Base-by-base conservation (phyloP, 495 filamentous ascomycete species). In the Letharia columbiana region DNA sequence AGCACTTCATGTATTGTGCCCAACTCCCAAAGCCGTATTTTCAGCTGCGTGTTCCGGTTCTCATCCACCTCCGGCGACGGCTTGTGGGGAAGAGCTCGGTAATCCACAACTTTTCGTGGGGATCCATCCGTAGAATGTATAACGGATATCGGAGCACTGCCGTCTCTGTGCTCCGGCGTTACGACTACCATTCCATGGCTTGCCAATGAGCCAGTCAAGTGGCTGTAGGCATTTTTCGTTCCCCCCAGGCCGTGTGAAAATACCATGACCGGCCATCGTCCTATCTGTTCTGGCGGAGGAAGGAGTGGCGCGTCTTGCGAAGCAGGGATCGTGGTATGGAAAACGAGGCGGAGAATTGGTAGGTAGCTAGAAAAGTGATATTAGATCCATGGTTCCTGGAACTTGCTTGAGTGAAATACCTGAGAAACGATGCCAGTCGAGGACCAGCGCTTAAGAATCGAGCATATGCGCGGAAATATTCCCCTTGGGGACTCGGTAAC, bases 241-340 rank as follows among this genome's bases (percentile, higher is more conserved):
- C 90, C 90, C 6, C 87, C 90, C 4, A 92, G 79, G 5, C 90
- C 90, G 71, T 93, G 90, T 13, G 89, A 91, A 75, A 93, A 92
- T 42, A 93, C 78, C 77, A 89, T 83, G 0, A 89, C 88, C 2
- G 90, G 90, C 85, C 89, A 91, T 77, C 83, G 76, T 31, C 73
- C 70, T 33, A 7, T 62, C 67, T 20, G 65, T 28, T 28, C 63
- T 4, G 75, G 69, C 23, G 76, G 62, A 20, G 66, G 78, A 72
- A 73, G 80, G 15, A 83, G 39, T 23, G 72, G 70, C 6, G 83
- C 81, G 70, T 84, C 77, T 56, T 75, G 75, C 58, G 75, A 71
- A 18, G 77, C 82, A 18, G 84, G 85, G 35, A 87, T 86, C 1
- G 84, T 80, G 60, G 87, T 86, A 73, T 86, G 89, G 73, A 87